phyloP scores from a whole-genome alignment of 2,329 filamentous ascomycete genomes.

The Aspergillus viridinutans region DNA sequence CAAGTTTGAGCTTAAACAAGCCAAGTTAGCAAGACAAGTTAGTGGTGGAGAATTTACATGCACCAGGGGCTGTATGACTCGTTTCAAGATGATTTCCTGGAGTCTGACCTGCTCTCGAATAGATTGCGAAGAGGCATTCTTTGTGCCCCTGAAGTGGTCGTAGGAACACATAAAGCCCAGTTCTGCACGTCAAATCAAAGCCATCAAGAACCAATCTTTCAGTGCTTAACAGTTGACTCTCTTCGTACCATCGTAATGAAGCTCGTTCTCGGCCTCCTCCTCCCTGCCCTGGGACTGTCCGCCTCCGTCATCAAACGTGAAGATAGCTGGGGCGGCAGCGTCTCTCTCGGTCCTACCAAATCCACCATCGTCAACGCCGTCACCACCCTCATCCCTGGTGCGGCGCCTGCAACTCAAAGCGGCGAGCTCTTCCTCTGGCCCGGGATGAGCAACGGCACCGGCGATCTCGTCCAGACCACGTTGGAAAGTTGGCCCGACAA shows the following conservation, averaged over 20 bases:
- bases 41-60: neutral
- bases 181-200: neutral
- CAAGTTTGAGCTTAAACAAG: neutral
- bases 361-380: slow-evolving; percentile 39
- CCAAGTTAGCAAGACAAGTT: neutral
- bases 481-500: slow-evolving; percentile 41
- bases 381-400: slow-evolving; percentile 40
- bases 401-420: slow-evolving; percentile 34
- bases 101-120: neutral
- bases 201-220: neutral
- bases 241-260: neutral
- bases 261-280: slow-evolving; percentile 11
- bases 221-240: neutral
- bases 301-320: slow-evolving; percentile 11
- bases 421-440: slow-evolving; percentile 43
- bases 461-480: slow-evolving; percentile 42
- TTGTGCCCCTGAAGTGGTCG: neutral
- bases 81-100: neutral
- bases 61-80: neutral
- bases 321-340: slow-evolving; percentile 37
- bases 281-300: slow-evolving; percentile 10
- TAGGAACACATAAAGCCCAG: neutral
- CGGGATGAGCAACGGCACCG: slow-evolving; percentile 45
- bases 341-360: slow-evolving; percentile 36
- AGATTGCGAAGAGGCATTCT: neutral